phyloP scores from a whole-genome alignment of 2,329 filamentous ascomycete species.

The Diaporthe sp. region DNA sequence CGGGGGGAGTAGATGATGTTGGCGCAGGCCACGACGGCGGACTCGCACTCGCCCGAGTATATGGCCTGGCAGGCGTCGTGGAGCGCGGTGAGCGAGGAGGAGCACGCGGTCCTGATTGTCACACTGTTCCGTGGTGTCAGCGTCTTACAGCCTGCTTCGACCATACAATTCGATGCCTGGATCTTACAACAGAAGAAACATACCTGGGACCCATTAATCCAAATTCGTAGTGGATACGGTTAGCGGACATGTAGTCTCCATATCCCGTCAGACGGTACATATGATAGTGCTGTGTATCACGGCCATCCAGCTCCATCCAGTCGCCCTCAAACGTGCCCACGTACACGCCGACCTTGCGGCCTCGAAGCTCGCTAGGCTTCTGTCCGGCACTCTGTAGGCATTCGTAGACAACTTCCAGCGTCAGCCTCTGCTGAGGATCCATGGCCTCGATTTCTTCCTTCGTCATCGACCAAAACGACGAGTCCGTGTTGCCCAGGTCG shows the following conservation, averaged over 20 bases:
- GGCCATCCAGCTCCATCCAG: conserved; percentile 38
- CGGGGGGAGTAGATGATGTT: conserved; percentile 53
- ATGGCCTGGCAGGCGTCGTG: conserved; percentile 49
- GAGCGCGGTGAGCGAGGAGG: conserved; percentile 53
- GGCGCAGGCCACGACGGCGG: conserved; percentile 52
- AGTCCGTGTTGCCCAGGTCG: conserved; percentile 21
- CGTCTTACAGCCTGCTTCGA: neutral
- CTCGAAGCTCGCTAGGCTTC: conserved; percentile 37
- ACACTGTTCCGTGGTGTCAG: conserved; percentile 40
- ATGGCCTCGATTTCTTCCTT: conserved; percentile 1
- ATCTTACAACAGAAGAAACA: neutral
- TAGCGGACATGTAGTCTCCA: conserved; percentile 52
- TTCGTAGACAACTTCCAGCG: conserved; percentile 36
- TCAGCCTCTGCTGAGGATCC: conserved; percentile 36
- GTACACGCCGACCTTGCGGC: conserved; percentile 43
- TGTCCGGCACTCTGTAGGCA: conserved; percentile 43
- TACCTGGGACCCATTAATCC: conserved; percentile 52
- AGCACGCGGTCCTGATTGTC: conserved; percentile 55
- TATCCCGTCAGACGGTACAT: conserved; percentile 61
- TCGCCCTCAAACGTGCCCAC: conserved; percentile 43
- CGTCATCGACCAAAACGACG: conserved; percentile 23
- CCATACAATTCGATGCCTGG: neutral
- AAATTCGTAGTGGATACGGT: conserved; percentile 51
- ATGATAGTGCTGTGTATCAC: conserved; percentile 5
- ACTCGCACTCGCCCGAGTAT: conserved; percentile 47